A percentile compares a stretch with the other conserved stretches of the same genome.
phyloP scores from a whole-genome alignment of 139 green algal species.

The Tetradesmus lagerheimii region DNA sequence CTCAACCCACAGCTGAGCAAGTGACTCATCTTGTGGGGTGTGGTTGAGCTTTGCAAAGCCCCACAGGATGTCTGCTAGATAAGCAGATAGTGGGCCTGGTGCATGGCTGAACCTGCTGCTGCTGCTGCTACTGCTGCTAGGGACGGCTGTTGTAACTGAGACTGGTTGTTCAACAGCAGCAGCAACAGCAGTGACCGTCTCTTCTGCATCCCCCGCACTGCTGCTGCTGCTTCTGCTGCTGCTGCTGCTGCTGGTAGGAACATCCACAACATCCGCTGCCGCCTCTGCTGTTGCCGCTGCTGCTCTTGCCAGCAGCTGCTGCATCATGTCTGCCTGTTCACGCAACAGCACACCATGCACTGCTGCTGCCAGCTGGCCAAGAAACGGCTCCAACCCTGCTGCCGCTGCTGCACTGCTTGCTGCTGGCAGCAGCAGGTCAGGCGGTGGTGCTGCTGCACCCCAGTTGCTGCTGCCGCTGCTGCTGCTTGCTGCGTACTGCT shows the following conservation, averaged over 20 bases:
- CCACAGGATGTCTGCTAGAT: slow-evolving; percentile 22
- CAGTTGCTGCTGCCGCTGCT: neutral
- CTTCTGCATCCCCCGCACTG: neutral
- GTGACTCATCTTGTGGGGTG: neutral
- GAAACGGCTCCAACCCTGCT: neutral
- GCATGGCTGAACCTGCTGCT: slow-evolving; percentile 3
- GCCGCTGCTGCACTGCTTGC: slow-evolving; percentile 9
- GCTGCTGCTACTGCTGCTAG: neutral
- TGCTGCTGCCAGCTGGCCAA: slow-evolving; percentile 1
- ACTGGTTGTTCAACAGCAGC: neutral
- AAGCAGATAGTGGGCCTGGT: neutral
- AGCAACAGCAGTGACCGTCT: neutral
- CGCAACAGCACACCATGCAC: neutral
- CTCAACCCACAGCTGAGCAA: slow-evolving; percentile 11
- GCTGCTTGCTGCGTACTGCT: slow-evolving; percentile 7
- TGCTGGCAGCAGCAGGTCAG: slow-evolving; percentile 2
- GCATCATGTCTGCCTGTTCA: neutral
- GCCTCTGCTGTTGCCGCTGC: neutral
- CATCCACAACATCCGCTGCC: too few species aligned
- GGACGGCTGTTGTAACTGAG: too few species aligned
- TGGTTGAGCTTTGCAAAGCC: slow-evolving; percentile 40
- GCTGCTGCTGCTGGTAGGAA: neutral
- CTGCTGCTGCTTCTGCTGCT: slow-evolving; percentile 11
- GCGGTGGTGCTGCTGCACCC: neutral
- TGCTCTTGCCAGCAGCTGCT: neutral